Conservation (phyloP, 2,329 filamentous ascomycete species). For the Cytospora leucostoma region DNA sequence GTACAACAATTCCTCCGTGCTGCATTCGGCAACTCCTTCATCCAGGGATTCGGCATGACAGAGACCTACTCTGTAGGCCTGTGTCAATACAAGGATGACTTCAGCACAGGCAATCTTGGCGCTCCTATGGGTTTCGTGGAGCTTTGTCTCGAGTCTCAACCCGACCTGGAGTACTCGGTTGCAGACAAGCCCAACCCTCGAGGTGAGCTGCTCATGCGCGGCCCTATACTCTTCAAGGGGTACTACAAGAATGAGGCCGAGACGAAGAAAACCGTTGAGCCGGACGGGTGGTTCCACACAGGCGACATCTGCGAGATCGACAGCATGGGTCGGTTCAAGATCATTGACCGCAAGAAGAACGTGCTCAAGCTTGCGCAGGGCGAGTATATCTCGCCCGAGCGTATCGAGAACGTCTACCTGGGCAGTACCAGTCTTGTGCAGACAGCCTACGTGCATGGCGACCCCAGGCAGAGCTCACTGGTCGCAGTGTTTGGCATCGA, state of each 20-base stretch:
- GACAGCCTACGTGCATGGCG: slow-evolving; percentile 88
- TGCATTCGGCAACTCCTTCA: slow-evolving; percentile 75
- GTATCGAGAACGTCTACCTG: slow-evolving; percentile 92
- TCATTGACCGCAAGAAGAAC: slow-evolving; percentile 97
- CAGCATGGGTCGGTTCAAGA: slow-evolving; percentile 80
- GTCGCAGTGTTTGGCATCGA: slow-evolving; percentile 89
- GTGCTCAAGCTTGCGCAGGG: slow-evolving; percentile 98
- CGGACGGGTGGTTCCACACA: slow-evolving; percentile 95
- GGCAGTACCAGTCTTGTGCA: slow-evolving; percentile 77
- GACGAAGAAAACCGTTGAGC: slow-evolving; percentile 77
- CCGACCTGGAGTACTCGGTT: slow-evolving; percentile 89
- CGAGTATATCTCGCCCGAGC: slow-evolving; percentile 96
- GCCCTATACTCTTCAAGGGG: slow-evolving; percentile 76
- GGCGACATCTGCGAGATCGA: slow-evolving; percentile 90
- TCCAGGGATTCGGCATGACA: slow-evolving; percentile 91
- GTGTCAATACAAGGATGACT: slow-evolving; percentile 70
- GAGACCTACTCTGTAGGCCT: slow-evolving; percentile 83
- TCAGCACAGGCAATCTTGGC: slow-evolving; percentile 79
- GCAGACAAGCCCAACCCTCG: slow-evolving; percentile 88
- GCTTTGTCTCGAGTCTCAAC: slow-evolving; percentile 80
- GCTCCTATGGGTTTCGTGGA: slow-evolving; percentile 68
- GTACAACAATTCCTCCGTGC: slow-evolving; percentile 88
- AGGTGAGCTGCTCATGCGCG: slow-evolving; percentile 84
- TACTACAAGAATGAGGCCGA: slow-evolving; percentile 92
- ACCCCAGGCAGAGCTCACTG: slow-evolving; percentile 76